Conservation (phyloP, 768 basidiomycete genomes). For the Tephrocybe sp. region DNA sequence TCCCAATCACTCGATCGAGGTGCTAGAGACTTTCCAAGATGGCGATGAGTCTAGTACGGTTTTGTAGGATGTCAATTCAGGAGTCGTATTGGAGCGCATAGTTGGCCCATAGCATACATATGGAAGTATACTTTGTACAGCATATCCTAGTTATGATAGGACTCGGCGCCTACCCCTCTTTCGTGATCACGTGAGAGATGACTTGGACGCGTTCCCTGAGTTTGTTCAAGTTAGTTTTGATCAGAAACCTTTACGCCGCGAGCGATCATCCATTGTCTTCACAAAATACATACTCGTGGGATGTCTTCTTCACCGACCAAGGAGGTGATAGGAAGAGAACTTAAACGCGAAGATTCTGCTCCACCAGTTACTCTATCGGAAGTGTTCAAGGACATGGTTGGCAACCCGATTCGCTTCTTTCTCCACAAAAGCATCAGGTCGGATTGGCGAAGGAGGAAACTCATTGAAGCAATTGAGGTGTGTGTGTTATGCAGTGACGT, state of each 20-base stretch:
- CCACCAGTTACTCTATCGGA: not conserved
- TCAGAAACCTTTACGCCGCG: too few relatives aligned
- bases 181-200: too few relatives aligned
- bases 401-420: constrained; percentile 27
- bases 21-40: not conserved
- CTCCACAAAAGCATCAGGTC: constrained; percentile 30
- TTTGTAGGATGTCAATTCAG: too few relatives aligned
- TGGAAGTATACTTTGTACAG: too few relatives aligned
- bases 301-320: not conserved
- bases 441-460: constrained; percentile 11
- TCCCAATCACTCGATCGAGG: not conserved
- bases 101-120: too few relatives aligned
- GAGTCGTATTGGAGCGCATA: too few relatives aligned
- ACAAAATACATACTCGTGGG: too few relatives aligned
- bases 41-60: not conserved
- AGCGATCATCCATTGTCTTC: too few relatives aligned
- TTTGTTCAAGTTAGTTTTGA: too few relatives aligned
- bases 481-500: not conserved
- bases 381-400: constrained; percentile 23
- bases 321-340: constrained; percentile 14
- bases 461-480: constrained; percentile 34
- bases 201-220: too few relatives aligned
- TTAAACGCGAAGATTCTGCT: not conserved
- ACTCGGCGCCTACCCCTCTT: too few relatives aligned
- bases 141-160: too few relatives aligned